phyloP scores from a whole-genome alignment of 2,329 filamentous ascomycete species.

The Alternaria sp. region DNA sequence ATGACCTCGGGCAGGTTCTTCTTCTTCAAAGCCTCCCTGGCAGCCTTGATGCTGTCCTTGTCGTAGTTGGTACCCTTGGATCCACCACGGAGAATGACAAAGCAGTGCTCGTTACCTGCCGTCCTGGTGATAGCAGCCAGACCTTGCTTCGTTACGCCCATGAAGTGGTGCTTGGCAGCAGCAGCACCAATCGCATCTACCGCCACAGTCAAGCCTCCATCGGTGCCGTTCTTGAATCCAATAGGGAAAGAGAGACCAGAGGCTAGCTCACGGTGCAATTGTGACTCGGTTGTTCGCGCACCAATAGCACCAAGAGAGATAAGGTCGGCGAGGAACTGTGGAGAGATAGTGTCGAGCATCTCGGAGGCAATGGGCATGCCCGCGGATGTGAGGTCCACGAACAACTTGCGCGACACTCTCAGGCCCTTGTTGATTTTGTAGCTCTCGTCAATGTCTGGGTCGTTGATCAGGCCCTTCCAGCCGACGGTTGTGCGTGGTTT shows the following conservation, averaged over 20 bases:
- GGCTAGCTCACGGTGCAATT: slow-evolving; percentile 94
- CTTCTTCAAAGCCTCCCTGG: slow-evolving; percentile 78
- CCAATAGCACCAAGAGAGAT: slow-evolving; percentile 96
- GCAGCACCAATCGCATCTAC: slow-evolving; percentile 91
- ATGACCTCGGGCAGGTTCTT: slow-evolving; percentile 88
- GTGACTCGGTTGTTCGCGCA: slow-evolving; percentile 93
- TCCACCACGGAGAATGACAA: slow-evolving; percentile 92
- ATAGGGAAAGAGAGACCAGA: slow-evolving; percentile 96
- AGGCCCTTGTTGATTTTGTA: slow-evolving; percentile 99
- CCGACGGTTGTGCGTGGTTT: slow-evolving; percentile 98
- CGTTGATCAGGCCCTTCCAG: slow-evolving; percentile 99
- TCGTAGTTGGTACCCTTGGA: slow-evolving; percentile 94
- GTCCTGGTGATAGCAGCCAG: slow-evolving; percentile 94
- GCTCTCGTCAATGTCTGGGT: slow-evolving; percentile 95
- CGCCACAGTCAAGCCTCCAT: slow-evolving; percentile 86
- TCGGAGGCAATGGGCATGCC: slow-evolving; percentile 97
- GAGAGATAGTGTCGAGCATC: slow-evolving; percentile 98
- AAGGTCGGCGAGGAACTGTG: slow-evolving; percentile 95
- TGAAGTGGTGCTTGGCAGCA: slow-evolving; percentile 90
- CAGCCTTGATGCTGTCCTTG: slow-evolving; percentile 77
- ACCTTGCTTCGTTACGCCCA: slow-evolving; percentile 98
- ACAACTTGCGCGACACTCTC: slow-evolving; percentile 88
- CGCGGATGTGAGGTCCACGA: slow-evolving; percentile 82
- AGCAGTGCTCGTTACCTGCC: slow-evolving; percentile 93
- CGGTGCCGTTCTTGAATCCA: slow-evolving; percentile 99